These are phyloP conservation scores for Cladobotryum protrusum DNA, from an alignment of 2,329 filamentous ascomycete species.

Conservation along the genomic window DNA sequence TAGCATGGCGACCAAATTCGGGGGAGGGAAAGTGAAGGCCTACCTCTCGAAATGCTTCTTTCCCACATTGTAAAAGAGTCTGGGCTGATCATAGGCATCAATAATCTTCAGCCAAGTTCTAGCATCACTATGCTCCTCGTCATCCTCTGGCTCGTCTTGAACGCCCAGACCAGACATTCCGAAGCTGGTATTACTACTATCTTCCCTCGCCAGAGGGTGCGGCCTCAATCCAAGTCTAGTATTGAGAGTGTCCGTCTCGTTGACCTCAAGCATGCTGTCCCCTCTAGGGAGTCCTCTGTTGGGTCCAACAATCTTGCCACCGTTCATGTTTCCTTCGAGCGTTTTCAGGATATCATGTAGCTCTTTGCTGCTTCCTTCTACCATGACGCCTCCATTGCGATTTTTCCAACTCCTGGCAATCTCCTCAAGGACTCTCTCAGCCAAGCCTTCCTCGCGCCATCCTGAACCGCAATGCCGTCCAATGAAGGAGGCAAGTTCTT, in stretches of 20 bases:
- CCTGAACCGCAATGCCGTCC: conserved; percentile 89
- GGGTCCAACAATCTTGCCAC: conserved; percentile 60
- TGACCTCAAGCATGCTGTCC: conserved; percentile 58
- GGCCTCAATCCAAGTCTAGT: conserved; percentile 50
- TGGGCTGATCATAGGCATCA: conserved; percentile 78
- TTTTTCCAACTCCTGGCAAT: conserved; percentile 89
- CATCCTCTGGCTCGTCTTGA: conserved; percentile 49
- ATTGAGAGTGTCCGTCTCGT: conserved; percentile 46
- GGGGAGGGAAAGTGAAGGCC: conserved; percentile 7
- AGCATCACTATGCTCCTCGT: conserved; percentile 59
- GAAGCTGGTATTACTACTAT: conserved; percentile 62
- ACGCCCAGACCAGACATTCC: conserved; percentile 49
- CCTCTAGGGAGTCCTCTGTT: conserved; percentile 45
- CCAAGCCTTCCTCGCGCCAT: conserved; percentile 93
- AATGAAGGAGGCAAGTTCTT: conserved; percentile 80
- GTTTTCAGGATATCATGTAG: conserved; percentile 78
- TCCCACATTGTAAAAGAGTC: conserved; percentile 64
- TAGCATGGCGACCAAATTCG: background rate
- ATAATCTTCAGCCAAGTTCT: conserved; percentile 80
- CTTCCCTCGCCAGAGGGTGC: conserved; percentile 45
- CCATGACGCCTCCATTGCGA: conserved; percentile 79
- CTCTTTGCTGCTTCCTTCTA: conserved; percentile 71
- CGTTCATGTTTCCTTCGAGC: conserved; percentile 81
- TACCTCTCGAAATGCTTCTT: conserved; percentile 90
- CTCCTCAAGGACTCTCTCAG: conserved; percentile 88